Base-by-base conservation (phyloP, 1,139 yeast species). In the Debaryomycetaceae sp. region DNA sequence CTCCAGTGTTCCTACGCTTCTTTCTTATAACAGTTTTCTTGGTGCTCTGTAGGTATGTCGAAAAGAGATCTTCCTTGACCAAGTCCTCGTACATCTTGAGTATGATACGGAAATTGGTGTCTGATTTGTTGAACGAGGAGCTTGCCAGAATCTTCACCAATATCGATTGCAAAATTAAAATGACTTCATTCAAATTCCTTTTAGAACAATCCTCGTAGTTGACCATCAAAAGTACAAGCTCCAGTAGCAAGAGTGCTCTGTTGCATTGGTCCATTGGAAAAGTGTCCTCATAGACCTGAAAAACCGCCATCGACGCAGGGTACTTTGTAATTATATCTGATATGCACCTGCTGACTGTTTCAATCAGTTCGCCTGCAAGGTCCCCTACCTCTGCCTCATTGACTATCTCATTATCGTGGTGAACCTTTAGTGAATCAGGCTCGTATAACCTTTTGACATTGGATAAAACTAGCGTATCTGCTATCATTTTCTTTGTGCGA, bases 11-110 rank as follows among this genome's bases (percentile, higher is more conserved):
- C 13, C 33, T 24, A n/a, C 34, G 37, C 24, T 42, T 17, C 3
- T 27, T 20, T 38, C 40, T 47, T 13, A 45, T 38, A 11, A 47
- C 46, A 7, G 50, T 47, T 23, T 44, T 42, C 24, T 45, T 43
- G 17, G 37, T 31, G 14, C 13, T 29, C 9, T 29, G 33, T 8
- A 20, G 7, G 24, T 24, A 37, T 22, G 13, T 29, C 5, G 24
- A 6, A 6, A 24, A 9, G 22, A 29, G 27, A 37, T n/a, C 17
- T 5, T 37, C 39, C 8, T 22, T 24, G 31, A 37, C 24, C 5
- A 7, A 14, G n/a, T 24, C 33, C 13, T 37, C 24, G 13, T 37
- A 37, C 24, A 37, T 24, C 17, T 23, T 37, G 6, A 22, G n/a
- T 27, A 27, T 27, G 4, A 27, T 11, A 8, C 31, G 31, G n/a